Base-by-base conservation (phyloP, 257 asterid genomes). In the Osmanthus fragrans region DNA sequence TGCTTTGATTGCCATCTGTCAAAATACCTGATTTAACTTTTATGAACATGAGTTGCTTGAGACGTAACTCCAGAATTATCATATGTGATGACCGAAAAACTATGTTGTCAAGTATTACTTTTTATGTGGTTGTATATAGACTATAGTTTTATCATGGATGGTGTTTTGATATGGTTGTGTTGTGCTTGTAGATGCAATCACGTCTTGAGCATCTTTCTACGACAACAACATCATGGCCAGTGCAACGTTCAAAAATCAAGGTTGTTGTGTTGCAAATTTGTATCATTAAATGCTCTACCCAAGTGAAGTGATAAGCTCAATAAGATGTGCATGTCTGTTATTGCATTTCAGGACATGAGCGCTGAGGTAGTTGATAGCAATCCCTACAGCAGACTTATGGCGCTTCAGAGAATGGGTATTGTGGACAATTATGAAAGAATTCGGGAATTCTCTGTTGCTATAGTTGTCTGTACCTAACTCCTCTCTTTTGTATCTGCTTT, bases 361-460 rank as follows among this genome's bases (percentile, higher is more conserved):
- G 90, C 98, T 39, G 97, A 90, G 88, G 97, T 94, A 86, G 97
- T 94, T 72, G 97, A 92, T 75, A 95, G 97, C 93, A 95, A 95
- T 76, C 99, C 98, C 39, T 95, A 93, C 84, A 95, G 99, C 76
- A 87, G 99, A 85, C 97, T 95, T 77, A 95, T 95, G 99, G 98
- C 98, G 18, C 97, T 95, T 79, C 96, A 95, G 70, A 90, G 99
- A 90, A 93, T 95, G 99, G 99, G 99, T 42, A 93, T 95, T 58
- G 99, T 95, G 82, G 91, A 88, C 25, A 95, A 95, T 82, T 95
- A 93, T 71, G 98, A 95, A 88, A 87, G 93, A 77, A 93, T 95
- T 47, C 89, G 98, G 67, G 92, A 90, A 9, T 93, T 85, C 82
- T 95, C 98, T 16, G 89, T 93, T 80, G 99, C 98, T 84, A 95